Percentiles rank a stretch among this genome's conserved stretches.
Evolutionary conservation across 2,329 filamentous ascomycete species (phyloP).

Genomic region (Rugonectria rugulosa): DNA sequence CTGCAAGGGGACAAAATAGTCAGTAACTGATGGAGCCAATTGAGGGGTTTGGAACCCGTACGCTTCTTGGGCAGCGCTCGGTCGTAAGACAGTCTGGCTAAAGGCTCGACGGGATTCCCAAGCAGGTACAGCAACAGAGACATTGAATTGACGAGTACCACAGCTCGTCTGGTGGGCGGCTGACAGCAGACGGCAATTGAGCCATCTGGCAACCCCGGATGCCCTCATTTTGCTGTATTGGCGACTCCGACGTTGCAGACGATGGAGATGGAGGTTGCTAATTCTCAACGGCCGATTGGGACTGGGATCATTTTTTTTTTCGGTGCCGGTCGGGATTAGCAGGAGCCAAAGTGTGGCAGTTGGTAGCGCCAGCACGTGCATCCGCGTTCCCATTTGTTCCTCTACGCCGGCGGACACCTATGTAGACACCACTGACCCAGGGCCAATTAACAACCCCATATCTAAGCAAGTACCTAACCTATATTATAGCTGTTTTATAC

Average conservation of each 20-base stretch:
- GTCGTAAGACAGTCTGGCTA: conserved; percentile 41
- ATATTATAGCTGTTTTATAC: no score
- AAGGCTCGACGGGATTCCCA: conserved; percentile 43
- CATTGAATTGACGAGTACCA: conserved; percentile 38
- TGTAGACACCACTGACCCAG: background rate
- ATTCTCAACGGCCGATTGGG: conserved; percentile 33
- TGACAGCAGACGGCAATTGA: conserved; percentile 48
- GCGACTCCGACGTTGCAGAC: conserved; percentile 32
- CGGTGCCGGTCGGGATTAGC: conserved; percentile 35
- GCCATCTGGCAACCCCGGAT: conserved; percentile 50
- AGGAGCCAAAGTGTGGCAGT: conserved; percentile 21
- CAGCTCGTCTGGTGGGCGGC: conserved; percentile 40
- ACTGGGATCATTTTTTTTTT: conserved; percentile 43
- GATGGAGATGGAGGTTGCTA: conserved; percentile 37
- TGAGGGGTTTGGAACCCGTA: conserved; percentile 33
- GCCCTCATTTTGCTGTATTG: conserved; percentile 48
- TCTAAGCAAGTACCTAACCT: no score
- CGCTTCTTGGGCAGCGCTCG: conserved; percentile 53
- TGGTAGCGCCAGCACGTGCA: conserved; percentile 33
- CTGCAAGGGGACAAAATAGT: conserved; percentile 32
- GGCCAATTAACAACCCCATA: no score
- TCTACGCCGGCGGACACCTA: background rate
- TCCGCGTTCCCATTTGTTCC: conserved; percentile 7
- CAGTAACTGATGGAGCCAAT: conserved; percentile 18
- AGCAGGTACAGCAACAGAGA: conserved; percentile 31